Evolutionary conservation across 2,329 filamentous ascomycete species (phyloP).

Genomic region (Stachybotrys chlorohalonatus): DNA sequence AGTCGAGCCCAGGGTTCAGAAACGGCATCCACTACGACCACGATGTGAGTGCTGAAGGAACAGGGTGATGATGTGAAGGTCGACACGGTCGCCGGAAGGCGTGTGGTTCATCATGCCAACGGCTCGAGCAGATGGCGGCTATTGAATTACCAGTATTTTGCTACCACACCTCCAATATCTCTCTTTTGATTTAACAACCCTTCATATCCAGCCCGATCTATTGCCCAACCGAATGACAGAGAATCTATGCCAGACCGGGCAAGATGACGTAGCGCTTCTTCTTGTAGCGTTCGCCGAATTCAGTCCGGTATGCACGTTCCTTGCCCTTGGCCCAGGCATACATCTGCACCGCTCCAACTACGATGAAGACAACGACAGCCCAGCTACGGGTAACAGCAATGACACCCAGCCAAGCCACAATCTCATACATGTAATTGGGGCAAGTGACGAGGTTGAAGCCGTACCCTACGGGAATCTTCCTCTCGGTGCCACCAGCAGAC

Average conservation of each 20-base stretch:
- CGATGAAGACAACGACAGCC: conserved; percentile 67
- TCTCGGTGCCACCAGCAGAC: conserved; percentile 69
- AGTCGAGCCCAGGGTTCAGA: conserved; percentile 25
- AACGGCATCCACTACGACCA: conserved; percentile 26
- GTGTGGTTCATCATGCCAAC: too few relatives aligned
- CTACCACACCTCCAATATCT: neutral
- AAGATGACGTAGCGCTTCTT: conserved; percentile 82
- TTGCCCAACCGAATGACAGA: neutral
- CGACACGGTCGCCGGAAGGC: too few relatives aligned
- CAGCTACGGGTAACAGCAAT: conserved; percentile 72
- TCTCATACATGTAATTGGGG: conserved; percentile 95
- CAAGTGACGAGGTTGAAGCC: conserved; percentile 85
- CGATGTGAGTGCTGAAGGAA: conserved; percentile 7
- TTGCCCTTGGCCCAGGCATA: conserved; percentile 81
- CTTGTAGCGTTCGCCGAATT: conserved; percentile 91
- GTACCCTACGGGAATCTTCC: conserved; percentile 78
- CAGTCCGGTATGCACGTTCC: conserved; percentile 79
- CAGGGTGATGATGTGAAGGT: too few relatives aligned
- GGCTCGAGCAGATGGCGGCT: too few relatives aligned
- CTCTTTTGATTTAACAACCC: neutral
- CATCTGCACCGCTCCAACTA: conserved; percentile 72
- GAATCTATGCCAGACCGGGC: conserved; percentile 49
- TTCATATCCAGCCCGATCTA: neutral
- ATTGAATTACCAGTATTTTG: neutral
- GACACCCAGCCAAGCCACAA: conserved; percentile 77